phyloP scores from a whole-genome alignment of 768 basidiomycete genomes.

The Leucosporidium creatinivorum region DNA sequence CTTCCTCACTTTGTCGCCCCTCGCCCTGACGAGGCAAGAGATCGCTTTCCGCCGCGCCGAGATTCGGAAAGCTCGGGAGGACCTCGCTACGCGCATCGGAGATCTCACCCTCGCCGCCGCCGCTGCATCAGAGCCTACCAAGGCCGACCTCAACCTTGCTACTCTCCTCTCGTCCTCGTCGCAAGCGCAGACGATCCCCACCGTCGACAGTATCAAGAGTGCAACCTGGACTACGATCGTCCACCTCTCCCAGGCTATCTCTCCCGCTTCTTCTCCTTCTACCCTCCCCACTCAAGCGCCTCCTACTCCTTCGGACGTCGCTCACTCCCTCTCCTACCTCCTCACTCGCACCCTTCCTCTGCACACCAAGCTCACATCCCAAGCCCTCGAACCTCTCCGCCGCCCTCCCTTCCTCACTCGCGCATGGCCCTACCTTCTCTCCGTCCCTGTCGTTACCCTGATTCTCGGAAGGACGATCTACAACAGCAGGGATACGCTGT shows the following conservation, averaged over 20 bases:
- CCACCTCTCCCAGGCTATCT: constrained; percentile 29
- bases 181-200: constrained; percentile 7
- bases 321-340: constrained; percentile 29
- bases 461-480: constrained; percentile 52
- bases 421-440: constrained; percentile 72
- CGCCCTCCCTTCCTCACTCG: constrained; percentile 64
- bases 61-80: constrained; percentile 59
- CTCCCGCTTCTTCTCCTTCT: constrained; percentile 6
- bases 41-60: constrained; percentile 55
- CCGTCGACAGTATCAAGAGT: constrained; percentile 6
- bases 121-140: too few species aligned
- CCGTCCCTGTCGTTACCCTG: constrained; percentile 63
- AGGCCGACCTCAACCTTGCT: constrained; percentile 26
- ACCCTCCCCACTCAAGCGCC: constrained; percentile 19
- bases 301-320: constrained; percentile 18
- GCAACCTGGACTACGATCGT: constrained; percentile 26
- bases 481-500: constrained; percentile 55
- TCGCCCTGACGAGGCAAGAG: constrained; percentile 61
- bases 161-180: constrained; percentile 37
- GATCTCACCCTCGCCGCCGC: constrained; percentile 28
- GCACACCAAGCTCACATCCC: constrained; percentile 40
- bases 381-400: constrained; percentile 46
- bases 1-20: constrained; percentile 48
- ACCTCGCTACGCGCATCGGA: constrained; percentile 53
- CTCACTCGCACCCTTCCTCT: constrained; percentile 40